These are phyloP conservation scores for Nicotiana otophora DNA, from an alignment of 257 asterid genomes.

Conservation along the genomic window DNA sequence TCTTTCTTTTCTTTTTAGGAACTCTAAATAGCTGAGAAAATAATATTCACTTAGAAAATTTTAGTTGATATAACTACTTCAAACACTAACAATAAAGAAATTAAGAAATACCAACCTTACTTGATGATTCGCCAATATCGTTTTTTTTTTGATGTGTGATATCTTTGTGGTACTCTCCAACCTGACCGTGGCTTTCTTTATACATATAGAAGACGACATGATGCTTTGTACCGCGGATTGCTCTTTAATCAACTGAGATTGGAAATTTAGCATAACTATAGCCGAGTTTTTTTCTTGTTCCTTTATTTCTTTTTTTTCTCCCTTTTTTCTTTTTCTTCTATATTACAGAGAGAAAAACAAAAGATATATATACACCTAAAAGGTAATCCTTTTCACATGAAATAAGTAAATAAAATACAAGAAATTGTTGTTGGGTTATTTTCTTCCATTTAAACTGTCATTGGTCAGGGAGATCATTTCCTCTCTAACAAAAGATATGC, in stretches of 20 bases:
- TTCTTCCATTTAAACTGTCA: background rate
- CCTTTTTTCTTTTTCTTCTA: too few relatives aligned
- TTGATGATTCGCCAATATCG: background rate
- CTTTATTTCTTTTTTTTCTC: too few relatives aligned
- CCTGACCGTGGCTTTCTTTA: background rate
- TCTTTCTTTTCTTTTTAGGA: background rate
- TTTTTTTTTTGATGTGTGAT: background rate
- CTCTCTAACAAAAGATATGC: background rate
- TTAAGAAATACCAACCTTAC: background rate
- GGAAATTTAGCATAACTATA: too few relatives aligned
- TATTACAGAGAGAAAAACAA: too few relatives aligned
- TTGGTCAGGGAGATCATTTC: background rate
- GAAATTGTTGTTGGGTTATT: background rate
- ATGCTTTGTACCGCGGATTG: accelerated
- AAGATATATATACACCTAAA: too few relatives aligned
- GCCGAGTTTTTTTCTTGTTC: too few relatives aligned
- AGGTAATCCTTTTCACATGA: too few relatives aligned
- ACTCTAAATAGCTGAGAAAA: background rate
- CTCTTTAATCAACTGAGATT: too few relatives aligned
- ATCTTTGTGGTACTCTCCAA: background rate
- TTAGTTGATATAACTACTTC: background rate
- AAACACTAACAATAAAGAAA: background rate
- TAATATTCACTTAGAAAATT: background rate
- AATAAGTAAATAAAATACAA: background rate
- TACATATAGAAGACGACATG: background rate